phyloP scores from a whole-genome alignment of 1,284 basidiomycete species.

The Flammula alnicola region DNA sequence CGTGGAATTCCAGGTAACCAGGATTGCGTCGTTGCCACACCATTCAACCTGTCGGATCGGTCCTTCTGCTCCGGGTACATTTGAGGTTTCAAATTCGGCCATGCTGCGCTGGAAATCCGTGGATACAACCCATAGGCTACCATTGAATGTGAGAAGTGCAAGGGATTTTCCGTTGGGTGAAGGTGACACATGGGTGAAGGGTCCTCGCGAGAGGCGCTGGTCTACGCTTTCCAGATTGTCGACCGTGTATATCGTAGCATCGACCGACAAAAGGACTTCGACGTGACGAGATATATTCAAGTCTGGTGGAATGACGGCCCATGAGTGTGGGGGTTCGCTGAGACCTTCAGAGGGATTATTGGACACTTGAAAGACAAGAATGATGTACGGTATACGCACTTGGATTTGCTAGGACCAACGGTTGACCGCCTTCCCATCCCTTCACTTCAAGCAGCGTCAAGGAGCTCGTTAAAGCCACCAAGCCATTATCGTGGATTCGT shows the following conservation, averaged over 20 bases:
- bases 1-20: conserved; percentile 83
- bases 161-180: conserved; percentile 95
- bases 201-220: conserved; percentile 88
- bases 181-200: conserved; percentile 85
- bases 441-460: conserved; percentile 84
- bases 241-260: conserved; percentile 77
- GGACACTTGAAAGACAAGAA: conserved; percentile 9
- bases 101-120: conserved; percentile 90
- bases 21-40: conserved; percentile 96
- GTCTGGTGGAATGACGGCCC: conserved; percentile 88
- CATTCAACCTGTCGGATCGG: conserved; percentile 79
- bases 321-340: conserved; percentile 78
- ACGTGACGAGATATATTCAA: conserved; percentile 85
- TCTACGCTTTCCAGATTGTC: conserved; percentile 88
- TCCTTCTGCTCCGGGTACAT: conserved; percentile 54
- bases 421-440: conserved; percentile 80
- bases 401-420: conserved; percentile 69
- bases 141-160: conserved; percentile 78
- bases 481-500: conserved; percentile 81
- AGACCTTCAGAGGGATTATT: conserved; percentile 52
- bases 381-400: conserved; percentile 49
- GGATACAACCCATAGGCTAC: conserved; percentile 89
- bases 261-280: conserved; percentile 83
- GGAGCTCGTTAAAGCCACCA: conserved; percentile 85
- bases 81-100: conserved; percentile 80